Conservation (phyloP, 176 grass and related monocot genomes). For the maize (Zea mays) region DNA sequence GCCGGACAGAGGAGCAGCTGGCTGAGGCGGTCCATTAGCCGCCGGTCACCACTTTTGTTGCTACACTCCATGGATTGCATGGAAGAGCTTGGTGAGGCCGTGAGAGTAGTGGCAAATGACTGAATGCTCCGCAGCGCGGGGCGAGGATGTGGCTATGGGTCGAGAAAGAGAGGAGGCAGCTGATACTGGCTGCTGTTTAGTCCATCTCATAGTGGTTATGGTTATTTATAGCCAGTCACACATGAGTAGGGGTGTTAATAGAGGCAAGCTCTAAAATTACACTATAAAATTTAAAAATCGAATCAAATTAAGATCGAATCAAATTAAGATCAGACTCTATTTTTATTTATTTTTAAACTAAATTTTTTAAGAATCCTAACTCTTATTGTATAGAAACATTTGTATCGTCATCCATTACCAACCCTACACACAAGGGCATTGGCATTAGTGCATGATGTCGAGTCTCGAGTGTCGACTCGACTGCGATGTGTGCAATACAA, state of each 20-base stretch:
- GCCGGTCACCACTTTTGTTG: constrained; percentile 11
- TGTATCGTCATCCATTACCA: no score
- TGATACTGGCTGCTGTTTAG: not conserved
- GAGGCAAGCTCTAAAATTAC: no score
- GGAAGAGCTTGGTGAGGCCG: not conserved
- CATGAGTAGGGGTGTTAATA: not conserved
- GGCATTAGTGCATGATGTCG: no score
- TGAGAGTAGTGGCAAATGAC: not conserved
- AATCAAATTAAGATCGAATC: no score
- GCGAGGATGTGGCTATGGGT: not conserved
- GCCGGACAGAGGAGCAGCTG: constrained; percentile 60
- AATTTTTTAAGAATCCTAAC: no score
- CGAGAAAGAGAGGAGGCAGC: not conserved
- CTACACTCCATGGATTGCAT: constrained; percentile 32
- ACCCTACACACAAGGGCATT: no score
- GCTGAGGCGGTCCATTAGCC: constrained; percentile 62
- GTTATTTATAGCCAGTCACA: not conserved
- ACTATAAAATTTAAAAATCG: no score
- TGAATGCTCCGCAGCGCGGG: not conserved
- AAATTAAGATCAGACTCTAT: no score
- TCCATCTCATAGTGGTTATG: not conserved
- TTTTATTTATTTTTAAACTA: no score
- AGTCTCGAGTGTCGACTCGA: no score
- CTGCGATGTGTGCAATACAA: no score
- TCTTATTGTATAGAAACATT: no score